Conservation (phyloP, 1,284 basidiomycete species). For the Ceratorhiza oryzae-sativae region DNA sequence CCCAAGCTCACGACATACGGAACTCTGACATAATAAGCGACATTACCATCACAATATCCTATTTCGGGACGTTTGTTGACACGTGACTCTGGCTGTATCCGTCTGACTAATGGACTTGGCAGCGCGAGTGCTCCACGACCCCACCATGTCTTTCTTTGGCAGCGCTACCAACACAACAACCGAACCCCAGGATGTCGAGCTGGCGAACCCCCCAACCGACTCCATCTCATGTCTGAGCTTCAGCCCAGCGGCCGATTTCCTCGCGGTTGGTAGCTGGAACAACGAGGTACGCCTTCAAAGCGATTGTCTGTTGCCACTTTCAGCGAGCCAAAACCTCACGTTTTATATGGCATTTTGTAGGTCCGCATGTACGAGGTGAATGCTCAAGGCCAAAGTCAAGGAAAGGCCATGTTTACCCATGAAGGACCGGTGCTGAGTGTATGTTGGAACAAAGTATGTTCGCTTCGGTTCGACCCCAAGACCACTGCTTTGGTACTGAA, state of each 20-base stretch:
- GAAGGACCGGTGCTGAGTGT: slow-evolving; percentile 83
- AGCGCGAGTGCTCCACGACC: neutral
- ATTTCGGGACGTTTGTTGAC: too few relatives aligned
- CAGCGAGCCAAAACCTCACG: neutral
- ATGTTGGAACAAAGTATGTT: slow-evolving; percentile 74
- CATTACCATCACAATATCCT: too few relatives aligned
- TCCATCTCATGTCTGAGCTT: slow-evolving; percentile 74
- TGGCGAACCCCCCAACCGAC: slow-evolving; percentile 73
- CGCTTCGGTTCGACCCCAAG: too few relatives aligned
- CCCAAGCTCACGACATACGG: too few relatives aligned
- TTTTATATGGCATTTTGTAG: slow-evolving; percentile 45
- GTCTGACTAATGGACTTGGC: neutral
- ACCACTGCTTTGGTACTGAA: neutral
- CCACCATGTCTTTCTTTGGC: slow-evolving; percentile 36
- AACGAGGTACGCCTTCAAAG: slow-evolving; percentile 63
- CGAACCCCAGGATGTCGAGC: slow-evolving; percentile 71
- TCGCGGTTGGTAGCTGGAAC: slow-evolving; percentile 81
- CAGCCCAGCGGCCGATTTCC: slow-evolving; percentile 67
- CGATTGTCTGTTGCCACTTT: neutral
- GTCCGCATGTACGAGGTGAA: slow-evolving; percentile 65
- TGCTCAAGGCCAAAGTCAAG: slow-evolving; percentile 60
- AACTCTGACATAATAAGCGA: too few relatives aligned
- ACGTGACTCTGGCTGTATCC: too few relatives aligned
- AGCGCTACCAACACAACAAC: slow-evolving; percentile 29
- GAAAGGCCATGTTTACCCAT: slow-evolving; percentile 85